A percentile compares a stretch with the other conserved stretches of the same genome.
phyloP scores from a whole-genome alignment of 2,329 filamentous ascomycete species.

The Xylaria sp. region DNA sequence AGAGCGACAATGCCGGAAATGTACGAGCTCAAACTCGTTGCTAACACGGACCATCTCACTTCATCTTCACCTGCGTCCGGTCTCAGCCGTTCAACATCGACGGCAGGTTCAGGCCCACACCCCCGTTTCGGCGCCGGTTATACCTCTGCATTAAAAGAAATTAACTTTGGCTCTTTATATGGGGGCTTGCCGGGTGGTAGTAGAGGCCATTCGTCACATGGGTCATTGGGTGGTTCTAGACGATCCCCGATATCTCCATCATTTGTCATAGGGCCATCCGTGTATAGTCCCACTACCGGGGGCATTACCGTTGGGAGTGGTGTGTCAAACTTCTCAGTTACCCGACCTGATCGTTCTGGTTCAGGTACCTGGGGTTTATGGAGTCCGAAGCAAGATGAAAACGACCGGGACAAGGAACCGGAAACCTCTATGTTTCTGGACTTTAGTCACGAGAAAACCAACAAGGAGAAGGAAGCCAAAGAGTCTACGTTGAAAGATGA shows the following conservation, averaged over 20 bases:
- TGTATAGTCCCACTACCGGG: conserved; percentile 46
- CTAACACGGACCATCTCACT: conserved; percentile 77
- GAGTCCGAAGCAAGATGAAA: conserved; percentile 55
- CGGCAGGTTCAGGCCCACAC: conserved; percentile 52
- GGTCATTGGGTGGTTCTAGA: conserved; percentile 53
- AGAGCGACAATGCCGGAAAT: conserved; percentile 65
- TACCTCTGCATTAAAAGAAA: conserved; percentile 48
- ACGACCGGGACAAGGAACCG: conserved; percentile 38
- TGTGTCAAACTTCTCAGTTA: conserved; percentile 41
- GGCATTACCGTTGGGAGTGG: conserved; percentile 56
- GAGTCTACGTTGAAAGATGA: conserved; percentile 40
- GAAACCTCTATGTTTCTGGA: conserved; percentile 60
- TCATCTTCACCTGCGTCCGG: conserved; percentile 50
- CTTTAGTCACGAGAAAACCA: conserved; percentile 57
- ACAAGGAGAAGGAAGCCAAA: conserved; percentile 40
- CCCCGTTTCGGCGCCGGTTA: conserved; percentile 55
- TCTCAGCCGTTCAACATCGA: conserved; percentile 47
- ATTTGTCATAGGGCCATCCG: conserved; percentile 43
- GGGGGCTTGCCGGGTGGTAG: conserved; percentile 56
- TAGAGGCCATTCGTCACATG: conserved; percentile 60
- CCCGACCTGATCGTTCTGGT: conserved; percentile 56
- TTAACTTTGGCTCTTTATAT: conserved; percentile 50
- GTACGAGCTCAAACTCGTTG: conserved; percentile 80
- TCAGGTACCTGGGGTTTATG: conserved; percentile 53
- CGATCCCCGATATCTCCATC: conserved; percentile 44